Evolutionary conservation across 768 basidiomycete genomes (phyloP).

Genomic region (Boletus sp.): DNA sequence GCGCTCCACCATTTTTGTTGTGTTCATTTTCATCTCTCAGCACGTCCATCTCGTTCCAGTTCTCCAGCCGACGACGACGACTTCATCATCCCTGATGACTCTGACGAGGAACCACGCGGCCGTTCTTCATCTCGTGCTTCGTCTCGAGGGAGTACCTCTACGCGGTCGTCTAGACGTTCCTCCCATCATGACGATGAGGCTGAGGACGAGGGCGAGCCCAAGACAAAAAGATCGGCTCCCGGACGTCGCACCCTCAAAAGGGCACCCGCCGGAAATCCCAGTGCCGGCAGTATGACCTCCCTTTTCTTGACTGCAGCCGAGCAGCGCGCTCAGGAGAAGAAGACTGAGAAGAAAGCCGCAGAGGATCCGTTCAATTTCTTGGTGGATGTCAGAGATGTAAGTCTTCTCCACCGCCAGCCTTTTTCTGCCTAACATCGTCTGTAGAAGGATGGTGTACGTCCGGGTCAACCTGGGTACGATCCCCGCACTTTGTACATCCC

Average conservation of each 20-base stretch:
- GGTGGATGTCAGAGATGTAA: constrained; percentile 64
- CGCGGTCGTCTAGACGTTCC: constrained; percentile 32
- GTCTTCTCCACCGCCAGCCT: constrained; percentile 11
- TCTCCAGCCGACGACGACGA: constrained; percentile 62
- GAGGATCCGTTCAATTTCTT: constrained; percentile 81
- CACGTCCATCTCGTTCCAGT: constrained; percentile 35
- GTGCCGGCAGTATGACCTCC: constrained; percentile 31
- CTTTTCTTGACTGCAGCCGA: constrained; percentile 84
- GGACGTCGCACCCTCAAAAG: constrained; percentile 34
- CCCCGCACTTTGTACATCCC: constrained; percentile 86
- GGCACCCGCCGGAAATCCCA: constrained; percentile 24
- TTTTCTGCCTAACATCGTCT: neutral
- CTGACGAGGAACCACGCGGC: constrained; percentile 51
- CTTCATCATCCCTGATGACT: constrained; percentile 67
- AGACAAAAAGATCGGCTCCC: constrained; percentile 36
- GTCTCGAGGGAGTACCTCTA: constrained; percentile 37
- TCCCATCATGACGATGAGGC: constrained; percentile 34
- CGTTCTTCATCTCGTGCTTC: constrained; percentile 52
- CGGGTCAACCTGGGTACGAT: constrained; percentile 85
- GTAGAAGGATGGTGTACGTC: constrained; percentile 77
- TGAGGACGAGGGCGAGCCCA: constrained; percentile 33
- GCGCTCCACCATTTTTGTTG: neutral
- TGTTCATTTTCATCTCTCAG: constrained; percentile 29
- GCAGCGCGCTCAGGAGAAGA: constrained; percentile 67
- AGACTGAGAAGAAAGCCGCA: constrained; percentile 74